Conservation (phyloP, 2,329 filamentous ascomycete species). For the Hymenoscyphus salicellus region DNA sequence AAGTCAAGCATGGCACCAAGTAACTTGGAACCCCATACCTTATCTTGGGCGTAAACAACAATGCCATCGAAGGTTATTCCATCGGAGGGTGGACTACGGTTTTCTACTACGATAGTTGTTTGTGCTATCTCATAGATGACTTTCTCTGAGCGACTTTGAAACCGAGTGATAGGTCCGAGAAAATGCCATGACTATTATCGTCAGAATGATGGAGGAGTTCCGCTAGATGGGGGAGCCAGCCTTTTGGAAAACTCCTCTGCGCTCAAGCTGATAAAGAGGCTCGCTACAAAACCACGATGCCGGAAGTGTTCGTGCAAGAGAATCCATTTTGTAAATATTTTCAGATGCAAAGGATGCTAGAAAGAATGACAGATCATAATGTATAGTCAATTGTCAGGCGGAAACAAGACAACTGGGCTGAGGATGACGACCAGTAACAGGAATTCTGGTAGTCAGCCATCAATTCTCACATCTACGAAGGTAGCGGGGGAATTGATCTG, state of each 20-base stretch:
- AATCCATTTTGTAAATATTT: conserved; percentile 20
- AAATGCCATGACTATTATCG: conserved; percentile 49
- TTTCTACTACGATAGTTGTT: conserved; percentile 41
- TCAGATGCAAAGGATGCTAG: not conserved
- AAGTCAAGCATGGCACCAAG: not conserved
- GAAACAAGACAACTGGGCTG: not conserved
- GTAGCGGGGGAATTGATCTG: not conserved
- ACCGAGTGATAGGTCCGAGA: conserved; percentile 50
- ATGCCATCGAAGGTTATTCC: conserved; percentile 37
- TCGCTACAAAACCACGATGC: conserved; percentile 51
- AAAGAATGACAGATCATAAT: not conserved
- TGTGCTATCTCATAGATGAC: conserved; percentile 51
- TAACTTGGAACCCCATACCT: conserved; percentile 15
- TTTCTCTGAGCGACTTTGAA: conserved; percentile 40
- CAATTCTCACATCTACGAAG: not conserved
- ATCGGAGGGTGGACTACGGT: conserved; percentile 27
- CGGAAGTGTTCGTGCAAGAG: conserved; percentile 44
- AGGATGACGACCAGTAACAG: not conserved
- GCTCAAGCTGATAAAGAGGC: conserved; percentile 49
- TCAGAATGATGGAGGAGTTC: not conserved
- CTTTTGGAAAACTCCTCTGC: conserved; percentile 49
- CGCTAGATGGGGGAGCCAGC: conserved; percentile 24
- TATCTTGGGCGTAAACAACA: conserved; percentile 36
- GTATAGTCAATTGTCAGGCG: not conserved
- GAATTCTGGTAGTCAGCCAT: not conserved